A percentile compares a stretch with the other conserved stretches of the same genome.
Evolutionary conservation across 768 basidiomycete genomes (phyloP).

Genomic region (Tylopilus intermedius): DNA sequence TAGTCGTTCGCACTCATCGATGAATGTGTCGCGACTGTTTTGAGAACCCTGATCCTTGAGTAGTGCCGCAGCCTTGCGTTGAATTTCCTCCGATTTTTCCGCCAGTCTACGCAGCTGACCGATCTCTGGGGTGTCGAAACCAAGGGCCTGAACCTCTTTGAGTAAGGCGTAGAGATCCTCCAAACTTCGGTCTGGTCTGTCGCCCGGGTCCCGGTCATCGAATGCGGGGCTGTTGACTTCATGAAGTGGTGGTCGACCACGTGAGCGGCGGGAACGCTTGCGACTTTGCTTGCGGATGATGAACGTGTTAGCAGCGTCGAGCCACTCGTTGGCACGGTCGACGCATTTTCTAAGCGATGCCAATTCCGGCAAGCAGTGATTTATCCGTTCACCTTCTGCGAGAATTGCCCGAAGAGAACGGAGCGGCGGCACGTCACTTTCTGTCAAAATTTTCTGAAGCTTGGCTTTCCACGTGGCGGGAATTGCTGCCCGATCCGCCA

Average conservation of each 20-base stretch:
- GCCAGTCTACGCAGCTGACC: slow-evolving; percentile 48
- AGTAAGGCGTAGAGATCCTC: slow-evolving; percentile 69
- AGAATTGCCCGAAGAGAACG: slow-evolving; percentile 77
- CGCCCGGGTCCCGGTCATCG: slow-evolving; percentile 49
- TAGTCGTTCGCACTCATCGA: slow-evolving; percentile 68
- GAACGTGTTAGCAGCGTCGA: slow-evolving; percentile 78
- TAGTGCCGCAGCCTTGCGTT: slow-evolving; percentile 48
- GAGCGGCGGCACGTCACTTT: slow-evolving; percentile 67
- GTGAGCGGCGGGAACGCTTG: slow-evolving; percentile 65
- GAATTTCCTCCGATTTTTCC: slow-evolving; percentile 61
- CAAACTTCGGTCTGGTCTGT: slow-evolving; percentile 66
- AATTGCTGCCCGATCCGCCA: slow-evolving; percentile 65
- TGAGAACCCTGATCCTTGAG: slow-evolving; percentile 41
- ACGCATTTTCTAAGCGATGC: slow-evolving; percentile 73
- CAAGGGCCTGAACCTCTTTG: slow-evolving; percentile 67
- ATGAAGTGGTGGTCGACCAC: slow-evolving; percentile 46
- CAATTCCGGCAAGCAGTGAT: slow-evolving; percentile 67
- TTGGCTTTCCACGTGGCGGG: slow-evolving; percentile 75
- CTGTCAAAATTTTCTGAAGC: slow-evolving; percentile 59
- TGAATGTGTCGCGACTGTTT: slow-evolving; percentile 49
- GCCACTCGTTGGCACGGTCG: slow-evolving; percentile 76
- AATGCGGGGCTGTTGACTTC: slow-evolving; percentile 34
- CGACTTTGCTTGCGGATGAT: slow-evolving; percentile 74
- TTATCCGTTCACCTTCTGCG: slow-evolving; percentile 86
- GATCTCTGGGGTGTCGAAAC: slow-evolving; percentile 83